Conservation (phyloP, 805 yeast species). For the Saccharomycopsis javanensis region DNA sequence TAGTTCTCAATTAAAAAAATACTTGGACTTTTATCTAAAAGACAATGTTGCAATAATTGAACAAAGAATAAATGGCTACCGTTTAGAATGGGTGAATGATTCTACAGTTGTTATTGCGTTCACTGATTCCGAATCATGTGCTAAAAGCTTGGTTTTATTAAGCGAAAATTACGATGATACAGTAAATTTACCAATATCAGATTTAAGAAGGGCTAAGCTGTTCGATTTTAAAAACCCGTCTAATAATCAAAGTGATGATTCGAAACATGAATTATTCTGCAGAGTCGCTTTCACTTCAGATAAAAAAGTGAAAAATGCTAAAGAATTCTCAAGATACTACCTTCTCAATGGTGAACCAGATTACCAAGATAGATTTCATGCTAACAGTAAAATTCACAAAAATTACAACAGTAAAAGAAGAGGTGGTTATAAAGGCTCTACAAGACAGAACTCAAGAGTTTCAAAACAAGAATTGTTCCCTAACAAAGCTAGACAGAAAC, state of each 20-base stretch:
- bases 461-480: background rate
- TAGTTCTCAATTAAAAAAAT: constrained; percentile 49
- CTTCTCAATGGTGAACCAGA: constrained; percentile 66
- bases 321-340: constrained; percentile 53
- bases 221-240: constrained; percentile 22
- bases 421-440: background rate
- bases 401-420: background rate
- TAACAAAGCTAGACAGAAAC: background rate
- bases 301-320: constrained; percentile 46
- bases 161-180: constrained; percentile 24
- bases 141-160: constrained; percentile 29
- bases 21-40: constrained; percentile 39
- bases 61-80: constrained; percentile 22
- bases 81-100: constrained; percentile 61
- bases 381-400: background rate
- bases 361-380: background rate
- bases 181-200: constrained; percentile 10
- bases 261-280: constrained; percentile 29
- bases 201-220: constrained; percentile 22
- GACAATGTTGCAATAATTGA: constrained; percentile 19
- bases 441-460: background rate
- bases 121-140: constrained; percentile 27
- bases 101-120: constrained; percentile 36
- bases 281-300: constrained; percentile 48
- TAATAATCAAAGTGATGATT: constrained; percentile 29